phyloP scores from a whole-genome alignment of 2,329 filamentous ascomycete genomes.

The Botrytis tulipae region DNA sequence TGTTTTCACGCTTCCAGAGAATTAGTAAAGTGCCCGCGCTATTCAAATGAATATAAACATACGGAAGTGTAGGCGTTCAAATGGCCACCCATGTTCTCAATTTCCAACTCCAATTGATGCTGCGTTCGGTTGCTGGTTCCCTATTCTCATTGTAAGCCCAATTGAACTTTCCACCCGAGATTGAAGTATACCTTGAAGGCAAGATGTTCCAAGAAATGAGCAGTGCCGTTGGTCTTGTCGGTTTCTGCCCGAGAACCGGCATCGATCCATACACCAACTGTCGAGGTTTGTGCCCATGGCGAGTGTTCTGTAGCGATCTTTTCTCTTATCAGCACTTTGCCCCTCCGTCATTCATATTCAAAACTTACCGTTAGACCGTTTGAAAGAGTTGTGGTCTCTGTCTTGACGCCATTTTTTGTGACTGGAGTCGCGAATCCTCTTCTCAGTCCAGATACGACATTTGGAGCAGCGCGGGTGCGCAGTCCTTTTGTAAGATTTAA shows the following conservation, averaged over 20 bases:
- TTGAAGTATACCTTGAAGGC: constrained; percentile 83
- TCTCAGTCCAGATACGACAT: constrained; percentile 72
- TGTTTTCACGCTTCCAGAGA: constrained; percentile 80
- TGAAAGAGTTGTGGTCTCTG: constrained; percentile 91
- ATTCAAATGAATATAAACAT: constrained; percentile 44
- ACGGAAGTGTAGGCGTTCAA: constrained; percentile 99
- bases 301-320: constrained; percentile 98
- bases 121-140: constrained; percentile 93
- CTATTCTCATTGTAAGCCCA: constrained; percentile 46
- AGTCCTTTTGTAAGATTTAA: constrained; percentile 89
- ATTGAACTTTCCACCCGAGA: constrained; percentile 24
- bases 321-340: constrained; percentile 36
- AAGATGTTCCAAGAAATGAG: constrained; percentile 99
- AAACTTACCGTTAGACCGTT: constrained; percentile 87
- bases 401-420: constrained; percentile 66
- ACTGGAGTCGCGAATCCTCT: constrained; percentile 90
- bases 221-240: constrained; percentile 96
- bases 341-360: background rate
- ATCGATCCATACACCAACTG: constrained; percentile 98
- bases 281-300: constrained; percentile 96
- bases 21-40: constrained; percentile 25
- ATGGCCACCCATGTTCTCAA: constrained; percentile 99
- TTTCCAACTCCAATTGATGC: constrained; percentile 97
- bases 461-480: constrained; percentile 82
- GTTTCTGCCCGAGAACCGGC: constrained; percentile 98